Percentiles rank a stretch among this genome's conserved stretches.
These are phyloP conservation scores for Pulveroboletus sp. DNA, from an alignment of 768 basidiomycete genomes.

Conservation along the genomic window DNA sequence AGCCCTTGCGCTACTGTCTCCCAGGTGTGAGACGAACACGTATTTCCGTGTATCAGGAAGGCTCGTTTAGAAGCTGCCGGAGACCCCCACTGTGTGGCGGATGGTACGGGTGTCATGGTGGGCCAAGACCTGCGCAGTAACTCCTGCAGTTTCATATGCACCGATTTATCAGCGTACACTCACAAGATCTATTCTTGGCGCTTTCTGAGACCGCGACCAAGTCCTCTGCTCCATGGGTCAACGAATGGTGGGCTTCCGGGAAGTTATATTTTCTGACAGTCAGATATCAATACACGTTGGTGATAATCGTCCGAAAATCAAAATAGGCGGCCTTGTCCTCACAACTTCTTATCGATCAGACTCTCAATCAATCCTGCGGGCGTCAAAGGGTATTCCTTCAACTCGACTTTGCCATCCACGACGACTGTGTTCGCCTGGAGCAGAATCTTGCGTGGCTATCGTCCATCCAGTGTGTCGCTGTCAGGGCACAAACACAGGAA, in stretches of 20 bases:
- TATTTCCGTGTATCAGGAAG: background rate
- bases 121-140: background rate
- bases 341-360: conserved; percentile 71
- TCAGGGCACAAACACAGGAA: background rate
- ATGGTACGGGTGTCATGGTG: conserved; percentile 12
- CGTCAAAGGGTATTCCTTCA: conserved; percentile 80
- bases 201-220: background rate
- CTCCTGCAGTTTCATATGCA: no score
- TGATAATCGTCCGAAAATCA: no score
- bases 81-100: conserved; percentile 13
- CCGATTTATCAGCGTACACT: background rate
- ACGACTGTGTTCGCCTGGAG: conserved; percentile 80
- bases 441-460: conserved; percentile 79
- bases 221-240: no score
- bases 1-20: background rate
- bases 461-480: background rate
- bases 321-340: no score
- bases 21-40: conserved; percentile 15
- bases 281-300: no score
- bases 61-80: no score
- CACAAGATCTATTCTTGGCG: conserved; percentile 4
- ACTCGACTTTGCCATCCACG: conserved; percentile 60
- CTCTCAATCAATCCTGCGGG: conserved; percentile 75
- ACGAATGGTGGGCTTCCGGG: no score
- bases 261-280: no score